Evolutionary conservation across 2,329 filamentous ascomycete species (phyloP), one percentile per base, ranked within the genome.

Genomic region (Zymoseptoria ardabiliae): DNA sequence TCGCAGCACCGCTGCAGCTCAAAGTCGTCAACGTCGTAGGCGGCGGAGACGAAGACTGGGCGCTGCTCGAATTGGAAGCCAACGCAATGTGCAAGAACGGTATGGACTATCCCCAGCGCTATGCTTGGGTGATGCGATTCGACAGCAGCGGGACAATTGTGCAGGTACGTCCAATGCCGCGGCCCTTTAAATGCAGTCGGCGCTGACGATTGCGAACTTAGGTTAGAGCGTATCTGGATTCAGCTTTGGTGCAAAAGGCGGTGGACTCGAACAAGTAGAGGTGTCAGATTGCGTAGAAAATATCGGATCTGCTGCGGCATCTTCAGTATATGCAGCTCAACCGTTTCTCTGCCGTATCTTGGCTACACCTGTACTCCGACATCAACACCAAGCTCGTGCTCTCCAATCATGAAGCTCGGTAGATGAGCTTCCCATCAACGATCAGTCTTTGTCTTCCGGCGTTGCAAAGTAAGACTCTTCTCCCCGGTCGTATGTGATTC

Each of bases 61-160:
- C 69, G 2, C 58, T 63, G 0, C 56, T 69, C 4, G 69, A 71
- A 58, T 58, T 70, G n/a, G 65, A 65, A 35, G 68, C 69, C 13
- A 61, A 68, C 55, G 61, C 61, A 20, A 59, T 63, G 3, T 70
- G 68, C 62, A 66, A 67, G 65, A 70, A 70, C 56, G 69, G 69
- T 10, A 66, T 66, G 66, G 53, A 56, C 11, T 70, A 70, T 58
- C 62, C 60, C 13, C 66, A 70, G 56, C 59, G 65, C 6, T 71
- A 71, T 59, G 64, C 66, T 1, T 71, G 69, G 68, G 57, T 66
- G 17, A 55, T 70, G 56, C 58, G 64, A 1, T 71, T 70, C 52
- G 65, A 71, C 45, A 58, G 68, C 22, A 50, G 25, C 5, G 67
- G 67, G 2, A 70, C 45, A 1, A 67, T 71, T 21, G 67, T 69